These are phyloP conservation scores for Wickerhamomyces chambardii DNA, from an alignment of 805 yeast species.

Conservation along the genomic window DNA sequence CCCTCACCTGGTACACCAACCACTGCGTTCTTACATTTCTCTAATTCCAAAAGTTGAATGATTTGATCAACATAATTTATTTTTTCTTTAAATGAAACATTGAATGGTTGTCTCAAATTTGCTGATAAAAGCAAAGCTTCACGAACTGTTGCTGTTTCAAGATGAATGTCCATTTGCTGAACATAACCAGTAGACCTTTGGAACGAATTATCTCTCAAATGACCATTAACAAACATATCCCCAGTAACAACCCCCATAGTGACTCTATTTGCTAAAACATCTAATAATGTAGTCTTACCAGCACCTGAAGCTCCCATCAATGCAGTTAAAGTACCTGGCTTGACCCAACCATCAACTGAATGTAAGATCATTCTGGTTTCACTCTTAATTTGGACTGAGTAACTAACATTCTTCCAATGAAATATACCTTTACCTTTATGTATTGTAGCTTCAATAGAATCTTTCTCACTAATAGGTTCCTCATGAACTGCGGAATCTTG, in stretches of 20 bases:
- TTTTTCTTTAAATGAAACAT: conserved; percentile 45
- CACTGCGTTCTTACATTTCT: conserved; percentile 56
- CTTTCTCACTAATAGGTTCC: conserved; percentile 7
- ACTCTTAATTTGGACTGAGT: conserved; percentile 54
- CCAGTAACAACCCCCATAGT: conserved; percentile 66
- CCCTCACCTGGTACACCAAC: conserved; percentile 73
- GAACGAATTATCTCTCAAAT: conserved; percentile 41
- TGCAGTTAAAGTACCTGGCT: conserved; percentile 77
- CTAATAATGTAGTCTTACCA: conserved; percentile 69
- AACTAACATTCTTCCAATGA: conserved; percentile 73
- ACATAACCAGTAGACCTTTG: conserved; percentile 60
- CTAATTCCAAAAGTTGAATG: conserved; percentile 56
- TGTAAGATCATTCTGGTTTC: conserved; percentile 53
- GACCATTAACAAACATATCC: conserved; percentile 51
- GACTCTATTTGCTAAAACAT: conserved; percentile 62
- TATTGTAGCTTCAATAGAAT: conserved; percentile 17
- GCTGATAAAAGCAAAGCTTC: conserved; percentile 67
- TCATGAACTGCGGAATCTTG: conserved; percentile 12
- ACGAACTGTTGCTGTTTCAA: conserved; percentile 57
- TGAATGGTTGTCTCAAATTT: conserved; percentile 52
- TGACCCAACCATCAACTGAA: conserved; percentile 75
- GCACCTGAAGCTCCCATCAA: conserved; percentile 76
- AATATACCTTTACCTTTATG: conserved; percentile 40
- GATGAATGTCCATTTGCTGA: conserved; percentile 71
- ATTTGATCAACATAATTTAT: conserved; percentile 58